phyloP scores from a whole-genome alignment of 768 basidiomycete species.

The Suillus occidentalis region DNA sequence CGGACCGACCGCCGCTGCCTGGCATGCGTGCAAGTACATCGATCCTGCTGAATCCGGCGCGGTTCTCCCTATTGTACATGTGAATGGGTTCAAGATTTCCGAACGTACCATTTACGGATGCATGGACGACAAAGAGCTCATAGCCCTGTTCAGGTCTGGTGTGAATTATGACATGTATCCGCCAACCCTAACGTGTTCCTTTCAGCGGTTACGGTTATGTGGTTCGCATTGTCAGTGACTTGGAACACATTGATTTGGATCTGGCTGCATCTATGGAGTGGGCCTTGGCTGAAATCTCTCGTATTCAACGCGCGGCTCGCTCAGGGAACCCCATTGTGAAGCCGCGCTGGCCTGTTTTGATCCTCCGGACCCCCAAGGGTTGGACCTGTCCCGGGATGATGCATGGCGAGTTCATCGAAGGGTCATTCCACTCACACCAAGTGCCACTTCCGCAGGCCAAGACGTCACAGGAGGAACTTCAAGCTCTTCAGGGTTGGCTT shows the following conservation, averaged over 20 bases:
- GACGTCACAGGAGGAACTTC: conserved; percentile 61
- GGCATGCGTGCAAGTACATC: conserved; percentile 88
- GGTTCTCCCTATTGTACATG: conserved; percentile 86
- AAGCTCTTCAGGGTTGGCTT: conserved; percentile 70
- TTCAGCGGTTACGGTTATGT: conserved; percentile 84
- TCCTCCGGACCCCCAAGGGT: conserved; percentile 85
- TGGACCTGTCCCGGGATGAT: conserved; percentile 67
- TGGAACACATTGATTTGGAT: conserved; percentile 68
- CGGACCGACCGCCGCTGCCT: conserved; percentile 75
- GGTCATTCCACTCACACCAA: conserved; percentile 85
- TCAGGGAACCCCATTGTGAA: conserved; percentile 74
- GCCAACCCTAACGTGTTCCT: conserved; percentile 7
- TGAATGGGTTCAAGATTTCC: conserved; percentile 89
- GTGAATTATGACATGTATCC: conserved; percentile 12
- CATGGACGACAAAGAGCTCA: conserved; percentile 87
- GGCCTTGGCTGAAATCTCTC: conserved; percentile 70
- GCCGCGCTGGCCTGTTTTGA: conserved; percentile 89
- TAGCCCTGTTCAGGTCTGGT: conserved; percentile 64
- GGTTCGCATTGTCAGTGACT: conserved; percentile 74
- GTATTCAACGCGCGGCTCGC: conserved; percentile 80
- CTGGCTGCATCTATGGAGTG: conserved; percentile 83
- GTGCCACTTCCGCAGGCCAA: conserved; percentile 80
- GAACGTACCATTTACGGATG: conserved; percentile 88
- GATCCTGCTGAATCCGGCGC: conserved; percentile 90
- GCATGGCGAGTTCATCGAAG: conserved; percentile 73